Conservation (phyloP, 441 rosid genomes). For the Mallotus repandus region DNA sequence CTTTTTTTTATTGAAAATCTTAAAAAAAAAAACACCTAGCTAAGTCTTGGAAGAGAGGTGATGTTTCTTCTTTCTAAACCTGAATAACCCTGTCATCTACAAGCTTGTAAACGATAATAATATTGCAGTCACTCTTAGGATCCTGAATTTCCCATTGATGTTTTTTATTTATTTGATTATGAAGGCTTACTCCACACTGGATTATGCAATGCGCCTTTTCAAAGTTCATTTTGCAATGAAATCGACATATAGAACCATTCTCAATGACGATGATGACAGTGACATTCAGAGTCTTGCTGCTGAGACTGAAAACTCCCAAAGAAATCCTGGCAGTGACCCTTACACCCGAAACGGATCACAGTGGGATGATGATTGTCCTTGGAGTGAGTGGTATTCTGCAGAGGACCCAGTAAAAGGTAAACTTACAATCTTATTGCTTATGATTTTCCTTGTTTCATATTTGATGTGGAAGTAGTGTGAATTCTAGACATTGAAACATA, state of each 20-base stretch:
- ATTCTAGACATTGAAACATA: conserved; percentile 1
- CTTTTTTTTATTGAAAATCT: neutral
- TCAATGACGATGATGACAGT: conserved; percentile 61
- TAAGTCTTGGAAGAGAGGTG: conserved; percentile 3
- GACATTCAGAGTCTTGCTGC: conserved; percentile 48
- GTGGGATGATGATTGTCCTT: conserved; percentile 99
- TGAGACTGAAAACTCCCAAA: conserved; percentile 51
- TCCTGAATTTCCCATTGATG: conserved; percentile 14
- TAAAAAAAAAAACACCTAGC: neutral
- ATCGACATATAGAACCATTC: conserved; percentile 79
- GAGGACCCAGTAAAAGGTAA: conserved; percentile 92
- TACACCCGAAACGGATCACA: conserved; percentile 54
- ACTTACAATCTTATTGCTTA: conserved; percentile 10
- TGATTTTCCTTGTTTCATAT: neutral
- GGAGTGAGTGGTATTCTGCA: conserved; percentile 99
- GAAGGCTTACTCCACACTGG: conserved; percentile 83
- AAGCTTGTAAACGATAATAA: conserved; percentile 7
- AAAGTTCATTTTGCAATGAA: conserved; percentile 82
- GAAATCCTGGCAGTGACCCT: conserved; percentile 42
- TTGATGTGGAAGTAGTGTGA: conserved; percentile 10
- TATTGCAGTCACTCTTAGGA: conserved; percentile 6
- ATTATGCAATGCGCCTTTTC: conserved; percentile 64
- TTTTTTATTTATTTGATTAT: conserved; percentile 27
- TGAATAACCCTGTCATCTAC: conserved; percentile 10
- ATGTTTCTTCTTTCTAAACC: conserved; percentile 7